A percentile compares a stretch with the other conserved stretches of the same genome.
These are phyloP conservation scores for Leccinum ochraceum DNA, from an alignment of 768 basidiomycete species.

Conservation along the genomic window DNA sequence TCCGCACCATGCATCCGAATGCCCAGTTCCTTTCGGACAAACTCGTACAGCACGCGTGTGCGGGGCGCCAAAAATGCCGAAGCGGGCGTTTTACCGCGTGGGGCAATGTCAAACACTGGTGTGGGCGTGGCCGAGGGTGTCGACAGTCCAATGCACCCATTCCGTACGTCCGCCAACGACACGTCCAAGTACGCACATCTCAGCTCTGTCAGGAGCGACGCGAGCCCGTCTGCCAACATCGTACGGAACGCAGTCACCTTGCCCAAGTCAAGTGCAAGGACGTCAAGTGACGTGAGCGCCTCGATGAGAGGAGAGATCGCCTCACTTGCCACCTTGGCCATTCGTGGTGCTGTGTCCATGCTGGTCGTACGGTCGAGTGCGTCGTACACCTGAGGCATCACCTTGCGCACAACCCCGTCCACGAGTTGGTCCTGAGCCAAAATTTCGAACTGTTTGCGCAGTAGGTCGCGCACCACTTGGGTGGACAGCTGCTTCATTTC, in stretches of 20 bases:
- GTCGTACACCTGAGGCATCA: slow-evolving; percentile 45
- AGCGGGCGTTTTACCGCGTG: slow-evolving; percentile 65
- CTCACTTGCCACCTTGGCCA: slow-evolving; percentile 69
- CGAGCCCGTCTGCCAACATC: slow-evolving; percentile 17
- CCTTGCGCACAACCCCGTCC: slow-evolving; percentile 25
- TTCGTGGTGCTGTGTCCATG: slow-evolving; percentile 70
- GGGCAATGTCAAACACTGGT: slow-evolving; percentile 44
- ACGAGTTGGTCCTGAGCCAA: slow-evolving; percentile 13
- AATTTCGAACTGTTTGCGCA: slow-evolving; percentile 16
- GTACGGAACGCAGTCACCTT: slow-evolving; percentile 28
- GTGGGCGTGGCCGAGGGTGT: slow-evolving; percentile 23
- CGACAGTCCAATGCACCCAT: slow-evolving; percentile 4
- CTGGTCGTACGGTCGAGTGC: slow-evolving; percentile 65
- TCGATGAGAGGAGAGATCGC: slow-evolving; percentile 65
- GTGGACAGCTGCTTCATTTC: slow-evolving; percentile 50
- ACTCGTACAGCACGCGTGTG: slow-evolving; percentile 75
- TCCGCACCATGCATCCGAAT: slow-evolving; percentile 80
- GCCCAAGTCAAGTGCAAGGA: slow-evolving; percentile 18
- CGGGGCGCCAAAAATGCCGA: slow-evolving; percentile 50
- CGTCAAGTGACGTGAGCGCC: slow-evolving; percentile 15
- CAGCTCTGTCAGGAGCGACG: slow-evolving; percentile 27
- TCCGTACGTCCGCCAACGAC: slow-evolving; percentile 22
- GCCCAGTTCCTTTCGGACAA: slow-evolving; percentile 68
- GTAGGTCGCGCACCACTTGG: slow-evolving; percentile 22
- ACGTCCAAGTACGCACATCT: slow-evolving; percentile 32